Evolutionary conservation across 2,329 filamentous ascomycete species (phyloP), one percentile per base, ranked within the genome.

Genomic region (Ceratocystis cubensis): DNA sequence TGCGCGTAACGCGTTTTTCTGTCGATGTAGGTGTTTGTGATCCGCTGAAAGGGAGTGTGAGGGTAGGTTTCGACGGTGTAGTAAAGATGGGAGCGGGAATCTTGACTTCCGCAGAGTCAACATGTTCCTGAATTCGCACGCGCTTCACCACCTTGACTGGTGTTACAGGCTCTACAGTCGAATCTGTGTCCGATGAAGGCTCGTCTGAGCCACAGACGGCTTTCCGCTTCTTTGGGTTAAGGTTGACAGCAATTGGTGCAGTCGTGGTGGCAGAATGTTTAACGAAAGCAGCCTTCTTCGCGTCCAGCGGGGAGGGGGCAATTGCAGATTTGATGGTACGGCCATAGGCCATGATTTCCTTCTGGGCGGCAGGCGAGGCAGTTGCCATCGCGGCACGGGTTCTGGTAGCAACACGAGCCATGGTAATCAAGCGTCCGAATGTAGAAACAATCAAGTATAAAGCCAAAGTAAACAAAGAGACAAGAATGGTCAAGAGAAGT

Each of bases 201-300:
- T 72, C 70, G 22, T 72, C 70, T 2, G 71, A 69, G 13, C 68
- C 64, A 15, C 69, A 67, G n/a, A 68, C 30, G 1, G 76, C 74
- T 71, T 77, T 80, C 69, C 75, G 72, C 70, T 79, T 78, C 69
- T 73, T 75, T 15, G 75, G 72, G 7, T 70, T 57, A 66, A 72
- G 56, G 71, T 69, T 41, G 72, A 71, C 20, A 67, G 48, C 10
- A 66, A 20, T 7, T 10, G 53, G 25, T 15, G 53, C 25, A 17
- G 46, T 8, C 46, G 22, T 50, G 46, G 46, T 13, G 22, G 53
- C 53, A 28, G 53, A 17, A 13, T 66, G 17, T 30, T 61, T 25
- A 33, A 56, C 28, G 30, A 61, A n/a, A 22, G 44, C 22, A 8
- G 45, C 59, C 69, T 78, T 77, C 70, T 79, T 78, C 44, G 71